A percentile compares a stretch with the other conserved stretches of the same genome.
phyloP scores from a whole-genome alignment of 2,329 filamentous ascomycete species.

The Aspergillus unguis region DNA sequence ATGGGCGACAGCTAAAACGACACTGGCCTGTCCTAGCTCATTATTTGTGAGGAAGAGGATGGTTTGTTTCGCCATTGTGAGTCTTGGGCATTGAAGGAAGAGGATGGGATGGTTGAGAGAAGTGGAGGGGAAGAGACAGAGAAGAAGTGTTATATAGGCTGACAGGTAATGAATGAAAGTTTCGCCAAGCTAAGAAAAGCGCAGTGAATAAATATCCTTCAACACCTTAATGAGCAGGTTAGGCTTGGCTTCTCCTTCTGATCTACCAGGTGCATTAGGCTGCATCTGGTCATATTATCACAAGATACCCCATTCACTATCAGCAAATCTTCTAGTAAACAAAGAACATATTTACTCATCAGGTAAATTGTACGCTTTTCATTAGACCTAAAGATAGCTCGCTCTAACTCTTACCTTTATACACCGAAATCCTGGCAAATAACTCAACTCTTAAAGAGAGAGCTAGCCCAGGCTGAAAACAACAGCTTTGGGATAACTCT shows the following conservation, averaged over 20 bases:
- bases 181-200: no score
- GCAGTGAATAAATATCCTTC: no score
- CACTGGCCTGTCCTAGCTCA: constrained; percentile 43
- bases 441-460: not conserved
- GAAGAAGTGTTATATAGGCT: not conserved
- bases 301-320: no score
- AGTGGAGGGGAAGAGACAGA: not conserved
- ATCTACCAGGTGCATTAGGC: no score
- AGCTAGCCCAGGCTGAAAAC: constrained; percentile 25
- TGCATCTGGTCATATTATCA: no score
- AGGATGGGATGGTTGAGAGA: not conserved
- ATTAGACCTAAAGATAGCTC: not conserved
- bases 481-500: constrained; percentile 61
- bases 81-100: not conserved
- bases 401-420: not conserved
- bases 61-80: constrained; percentile 10
- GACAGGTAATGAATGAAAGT: no score
- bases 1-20: constrained; percentile 39
- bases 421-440: not conserved
- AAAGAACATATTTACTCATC: no score
- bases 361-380: no score
- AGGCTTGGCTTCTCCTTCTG: no score
- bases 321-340: no score
- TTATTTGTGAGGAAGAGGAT: constrained; percentile 43
- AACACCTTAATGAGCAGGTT: no score